These are phyloP conservation scores for Ganoderma lingzhi DNA, from an alignment of 1,284 basidiomycete genomes.

Conservation along the genomic window DNA sequence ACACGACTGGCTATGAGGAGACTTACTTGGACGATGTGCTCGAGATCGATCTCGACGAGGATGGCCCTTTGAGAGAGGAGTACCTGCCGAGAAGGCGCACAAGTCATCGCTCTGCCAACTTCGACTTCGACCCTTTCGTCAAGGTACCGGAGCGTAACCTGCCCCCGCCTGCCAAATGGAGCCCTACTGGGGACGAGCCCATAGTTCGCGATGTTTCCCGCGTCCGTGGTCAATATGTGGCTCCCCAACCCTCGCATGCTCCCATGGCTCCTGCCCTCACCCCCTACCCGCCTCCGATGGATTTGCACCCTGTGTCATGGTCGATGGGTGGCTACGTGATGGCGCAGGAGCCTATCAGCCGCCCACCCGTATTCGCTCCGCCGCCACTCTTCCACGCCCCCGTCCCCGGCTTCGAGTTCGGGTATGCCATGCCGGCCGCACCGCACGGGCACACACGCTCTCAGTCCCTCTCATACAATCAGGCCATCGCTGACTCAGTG, in stretches of 20 bases:
- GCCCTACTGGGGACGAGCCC: conserved; percentile 78
- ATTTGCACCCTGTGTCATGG: conserved; percentile 37
- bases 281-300: conserved; percentile 37
- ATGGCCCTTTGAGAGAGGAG: conserved; percentile 81
- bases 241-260: conserved; percentile 61
- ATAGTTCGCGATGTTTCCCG: conserved; percentile 62
- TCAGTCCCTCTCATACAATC: conserved; percentile 62
- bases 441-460: conserved; percentile 58
- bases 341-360: conserved; percentile 33
- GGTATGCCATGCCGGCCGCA: conserved; percentile 37
- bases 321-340: conserved; percentile 29
- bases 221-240: conserved; percentile 63
- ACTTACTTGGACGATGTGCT: conserved; percentile 54
- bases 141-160: conserved; percentile 47
- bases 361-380: conserved; percentile 32
- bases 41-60: conserved; percentile 82
- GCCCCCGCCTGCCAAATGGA: conserved; percentile 83
- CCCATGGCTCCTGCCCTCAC: conserved; percentile 36
- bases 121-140: conserved; percentile 29
- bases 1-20: conserved; percentile 55
- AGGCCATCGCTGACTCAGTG: conserved; percentile 52
- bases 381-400: conserved; percentile 40
- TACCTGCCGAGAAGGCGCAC: conserved; percentile 76
- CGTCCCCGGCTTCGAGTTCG: conserved; percentile 50
- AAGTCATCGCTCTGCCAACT: conserved; percentile 44